Evolutionary conservation across 768 basidiomycete genomes (phyloP).

Genomic region (Mycena latifolia): DNA sequence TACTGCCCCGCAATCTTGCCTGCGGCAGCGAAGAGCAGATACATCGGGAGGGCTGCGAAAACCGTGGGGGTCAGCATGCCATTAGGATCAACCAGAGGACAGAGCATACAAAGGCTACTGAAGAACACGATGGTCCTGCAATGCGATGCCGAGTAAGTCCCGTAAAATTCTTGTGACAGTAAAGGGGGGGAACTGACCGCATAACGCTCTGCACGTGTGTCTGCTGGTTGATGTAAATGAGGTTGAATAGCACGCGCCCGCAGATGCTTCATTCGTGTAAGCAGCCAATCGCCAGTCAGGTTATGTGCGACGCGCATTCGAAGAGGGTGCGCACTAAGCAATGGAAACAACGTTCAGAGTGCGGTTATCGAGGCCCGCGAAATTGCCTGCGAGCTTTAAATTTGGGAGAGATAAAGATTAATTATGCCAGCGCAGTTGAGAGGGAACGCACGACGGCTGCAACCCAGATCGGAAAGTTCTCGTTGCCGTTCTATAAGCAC

Average conservation of each 20-base stretch:
- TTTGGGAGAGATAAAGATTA: no score
- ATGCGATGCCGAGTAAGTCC: no score
- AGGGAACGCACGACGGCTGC: constrained; percentile 37
- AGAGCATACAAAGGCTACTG: constrained; percentile 4
- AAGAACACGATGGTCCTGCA: constrained; percentile 6
- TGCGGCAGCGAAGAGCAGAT: not conserved
- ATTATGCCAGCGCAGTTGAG: not conserved
- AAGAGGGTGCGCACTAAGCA: constrained; percentile 41
- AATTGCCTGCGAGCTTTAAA: constrained; percentile 40
- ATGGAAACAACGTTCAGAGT: constrained; percentile 43
- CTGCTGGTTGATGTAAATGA: constrained; percentile 45
- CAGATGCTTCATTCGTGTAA: no score
- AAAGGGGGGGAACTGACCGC: constrained; percentile 16
- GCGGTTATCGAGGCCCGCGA: constrained; percentile 35
- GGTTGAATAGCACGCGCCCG: constrained; percentile 44
- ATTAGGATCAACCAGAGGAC: no score
- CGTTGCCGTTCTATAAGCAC: constrained; percentile 50
- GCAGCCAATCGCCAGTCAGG: no score
- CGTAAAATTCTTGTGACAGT: no score
- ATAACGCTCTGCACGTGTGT: constrained; percentile 25
- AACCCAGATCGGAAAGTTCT: constrained; percentile 45
- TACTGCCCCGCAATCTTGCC: not conserved
- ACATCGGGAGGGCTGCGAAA: constrained; percentile 17
- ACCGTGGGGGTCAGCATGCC: no score
- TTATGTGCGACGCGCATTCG: no score